These are phyloP conservation scores for Ophiostoma fasciatum DNA, from an alignment of 2,329 filamentous ascomycete species.

Conservation along the genomic window DNA sequence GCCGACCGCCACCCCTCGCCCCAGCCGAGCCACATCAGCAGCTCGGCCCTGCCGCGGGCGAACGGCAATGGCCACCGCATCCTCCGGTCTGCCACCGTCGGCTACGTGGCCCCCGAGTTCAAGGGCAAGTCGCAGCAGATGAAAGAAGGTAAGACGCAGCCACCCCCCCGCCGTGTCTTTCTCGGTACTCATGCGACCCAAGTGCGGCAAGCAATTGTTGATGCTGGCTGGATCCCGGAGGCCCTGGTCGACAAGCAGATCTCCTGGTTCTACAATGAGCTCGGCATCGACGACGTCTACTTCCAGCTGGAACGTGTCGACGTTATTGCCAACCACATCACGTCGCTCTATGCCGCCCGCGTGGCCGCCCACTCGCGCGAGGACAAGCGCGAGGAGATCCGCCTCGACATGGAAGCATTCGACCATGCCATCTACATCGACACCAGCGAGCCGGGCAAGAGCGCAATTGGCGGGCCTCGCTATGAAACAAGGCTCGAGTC, in stretches of 20 bases:
- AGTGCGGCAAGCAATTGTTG: constrained; percentile 69
- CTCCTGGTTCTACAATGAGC: constrained; percentile 92
- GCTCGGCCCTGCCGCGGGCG: constrained; percentile 38
- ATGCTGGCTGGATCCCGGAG: constrained; percentile 73
- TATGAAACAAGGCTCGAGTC: constrained; percentile 89
- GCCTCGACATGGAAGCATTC: constrained; percentile 82
- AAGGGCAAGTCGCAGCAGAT: constrained; percentile 88
- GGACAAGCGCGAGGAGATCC: constrained; percentile 88
- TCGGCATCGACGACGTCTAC: constrained; percentile 95
- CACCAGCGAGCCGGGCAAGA: constrained; percentile 79
- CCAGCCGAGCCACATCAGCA: constrained; percentile 73
- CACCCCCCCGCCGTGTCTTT: too few relatives aligned
- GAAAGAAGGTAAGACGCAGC: constrained; percentile 46
- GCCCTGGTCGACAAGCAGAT: constrained; percentile 75
- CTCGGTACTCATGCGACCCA: too few relatives aligned
- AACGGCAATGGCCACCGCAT: constrained; percentile 53
- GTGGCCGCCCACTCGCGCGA: constrained; percentile 84
- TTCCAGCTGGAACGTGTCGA: constrained; percentile 80
- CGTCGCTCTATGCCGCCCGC: constrained; percentile 92
- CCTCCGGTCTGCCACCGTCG: constrained; percentile 76
- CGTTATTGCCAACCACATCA: constrained; percentile 85
- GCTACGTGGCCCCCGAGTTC: constrained; percentile 90
- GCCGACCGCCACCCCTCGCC: constrained; percentile 60
- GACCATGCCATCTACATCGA: constrained; percentile 99
- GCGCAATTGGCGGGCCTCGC: constrained; percentile 60